A percentile compares a stretch with the other conserved stretches of the same genome.
Conservation (phyloP, 2,329 filamentous ascomycete genomes). For the Colletotrichum sidae region DNA sequence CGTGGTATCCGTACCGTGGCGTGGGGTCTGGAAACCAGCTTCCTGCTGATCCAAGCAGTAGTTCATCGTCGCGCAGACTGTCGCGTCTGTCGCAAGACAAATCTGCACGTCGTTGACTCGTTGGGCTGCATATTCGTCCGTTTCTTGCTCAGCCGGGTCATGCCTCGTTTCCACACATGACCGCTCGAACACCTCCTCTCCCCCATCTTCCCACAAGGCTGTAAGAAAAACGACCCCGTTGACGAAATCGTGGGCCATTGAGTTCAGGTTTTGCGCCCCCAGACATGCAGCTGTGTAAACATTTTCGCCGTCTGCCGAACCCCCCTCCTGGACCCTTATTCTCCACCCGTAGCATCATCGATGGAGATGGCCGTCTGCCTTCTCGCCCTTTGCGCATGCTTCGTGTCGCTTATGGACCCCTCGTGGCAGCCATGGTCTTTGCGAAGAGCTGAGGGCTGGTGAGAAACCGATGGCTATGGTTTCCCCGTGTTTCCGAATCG, state of each 20-base stretch:
- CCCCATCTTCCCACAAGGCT: neutral
- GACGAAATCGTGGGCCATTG: constrained; percentile 31
- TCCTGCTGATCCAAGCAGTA: too few relatives aligned
- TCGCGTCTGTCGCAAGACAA: too few relatives aligned
- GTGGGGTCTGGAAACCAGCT: too few relatives aligned
- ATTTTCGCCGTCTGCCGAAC: too few relatives aligned
- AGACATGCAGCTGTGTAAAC: constrained; percentile 1
- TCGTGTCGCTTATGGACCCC: too few relatives aligned
- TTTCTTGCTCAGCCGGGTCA: constrained; percentile 3
- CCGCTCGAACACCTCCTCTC: neutral
- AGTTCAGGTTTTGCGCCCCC: constrained; percentile 1
- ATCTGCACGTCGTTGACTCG: constrained; percentile 5
- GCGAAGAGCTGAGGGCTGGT: too few relatives aligned
- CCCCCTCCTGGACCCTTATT: constrained; percentile 28
- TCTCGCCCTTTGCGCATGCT: constrained; percentile 6
- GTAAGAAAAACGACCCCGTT: constrained; percentile 11
- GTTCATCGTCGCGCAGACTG: too few relatives aligned
- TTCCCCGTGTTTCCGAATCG: neutral
- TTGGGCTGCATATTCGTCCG: neutral
- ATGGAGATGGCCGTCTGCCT: constrained; percentile 1
- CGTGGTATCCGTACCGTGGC: too few relatives aligned
- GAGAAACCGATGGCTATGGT: neutral
- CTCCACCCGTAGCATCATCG: constrained; percentile 29
- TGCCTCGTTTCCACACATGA: neutral
- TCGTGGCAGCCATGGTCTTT: too few relatives aligned